Evolutionary conservation across 2,329 filamentous ascomycete species (phyloP), one percentile per base, ranked within the genome.

Genomic region (Colletotrichum sp.): DNA sequence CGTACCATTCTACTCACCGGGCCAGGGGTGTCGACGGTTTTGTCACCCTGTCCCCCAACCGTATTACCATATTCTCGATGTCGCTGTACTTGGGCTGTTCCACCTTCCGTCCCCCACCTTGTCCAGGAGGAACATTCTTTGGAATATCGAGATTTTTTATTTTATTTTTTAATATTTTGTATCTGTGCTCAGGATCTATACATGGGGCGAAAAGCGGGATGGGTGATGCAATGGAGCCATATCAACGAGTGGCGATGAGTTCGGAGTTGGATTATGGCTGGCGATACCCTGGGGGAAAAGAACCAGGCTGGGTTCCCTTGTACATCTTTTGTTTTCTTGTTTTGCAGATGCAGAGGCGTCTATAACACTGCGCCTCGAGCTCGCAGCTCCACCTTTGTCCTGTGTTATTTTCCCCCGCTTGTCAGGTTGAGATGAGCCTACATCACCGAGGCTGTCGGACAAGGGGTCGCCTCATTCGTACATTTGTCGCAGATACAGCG

Each of bases 161-260:
- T 39, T 21, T 67, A 71, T 67, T 68, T 75, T 76, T 76, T 76
- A 75, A 75, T 75, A 75, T 73, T 10, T 69, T 68, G 43, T 75
- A 68, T 75, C 70, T 75, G 70, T 69, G 71, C 66, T 48, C 60
- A 71, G 65, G 66, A 76, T 71, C 43, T 63, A 48, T 73, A 60
- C 64, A 67, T 74, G 66, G 66, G 71, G 52, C 34, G 60, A 63
- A 64, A 52, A 63, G 71, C 18, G 26, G 30, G 21, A 71, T 43
- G 26, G 65, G 39, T 60, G 67, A 61, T 36, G 65, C 48, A 74
- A 43, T 66, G 60, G 48, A 26, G 32, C 30, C 36, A 60, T 66
- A 26, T 75, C 16, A 21, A 43, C 43, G 65, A 60, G 36, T 67
- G 74, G 61, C 52, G 43, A 70, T 75, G 74, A 59, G 52, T 43